Conservation (phyloP, 305 asterid species). For the Fraxinus sp. region DNA sequence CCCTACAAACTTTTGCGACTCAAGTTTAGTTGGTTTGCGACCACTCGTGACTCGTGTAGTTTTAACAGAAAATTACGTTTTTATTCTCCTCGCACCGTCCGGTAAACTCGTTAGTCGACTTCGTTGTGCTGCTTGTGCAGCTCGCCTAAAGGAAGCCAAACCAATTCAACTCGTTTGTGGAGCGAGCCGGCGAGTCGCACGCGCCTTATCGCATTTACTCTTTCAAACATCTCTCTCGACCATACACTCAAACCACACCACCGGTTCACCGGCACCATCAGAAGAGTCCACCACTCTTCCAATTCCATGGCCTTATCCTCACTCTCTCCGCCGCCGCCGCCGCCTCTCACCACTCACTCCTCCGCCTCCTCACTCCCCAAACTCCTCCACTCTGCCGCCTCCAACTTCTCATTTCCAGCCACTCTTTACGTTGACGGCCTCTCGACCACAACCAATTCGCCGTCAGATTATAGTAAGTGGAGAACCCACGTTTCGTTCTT, state of each 20-base stretch:
- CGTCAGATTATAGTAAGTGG: slow-evolving; percentile 46
- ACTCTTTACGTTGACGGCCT: slow-evolving; percentile 7
- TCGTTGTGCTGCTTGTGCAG: too few species aligned
- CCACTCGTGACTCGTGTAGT: too few species aligned
- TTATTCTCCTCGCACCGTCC: too few species aligned
- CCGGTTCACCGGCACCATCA: not conserved
- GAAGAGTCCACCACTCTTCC: not conserved
- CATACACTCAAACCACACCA: not conserved
- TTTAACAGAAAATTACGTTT: too few species aligned
- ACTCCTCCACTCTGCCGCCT: slow-evolving; percentile 12
- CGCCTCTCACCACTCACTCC: slow-evolving; percentile 11
- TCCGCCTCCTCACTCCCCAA: slow-evolving; percentile 5
- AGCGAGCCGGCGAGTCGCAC: too few species aligned
- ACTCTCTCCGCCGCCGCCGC: slow-evolving; percentile 21
- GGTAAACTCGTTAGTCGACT: too few species aligned
- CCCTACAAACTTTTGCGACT: too few species aligned
- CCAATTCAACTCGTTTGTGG: too few species aligned
- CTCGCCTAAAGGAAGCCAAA: too few species aligned
- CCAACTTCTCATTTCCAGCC: slow-evolving; percentile 23
- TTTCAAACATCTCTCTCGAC: not conserved
- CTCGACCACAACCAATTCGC: not conserved
- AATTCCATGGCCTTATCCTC: slow-evolving; percentile 24
- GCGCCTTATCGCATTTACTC: too few species aligned
- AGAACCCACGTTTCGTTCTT: slow-evolving; percentile 69
- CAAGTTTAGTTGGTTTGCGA: too few species aligned